phyloP scores from a whole-genome alignment of 768 basidiomycete species.

The Artomyces pyxidatus region DNA sequence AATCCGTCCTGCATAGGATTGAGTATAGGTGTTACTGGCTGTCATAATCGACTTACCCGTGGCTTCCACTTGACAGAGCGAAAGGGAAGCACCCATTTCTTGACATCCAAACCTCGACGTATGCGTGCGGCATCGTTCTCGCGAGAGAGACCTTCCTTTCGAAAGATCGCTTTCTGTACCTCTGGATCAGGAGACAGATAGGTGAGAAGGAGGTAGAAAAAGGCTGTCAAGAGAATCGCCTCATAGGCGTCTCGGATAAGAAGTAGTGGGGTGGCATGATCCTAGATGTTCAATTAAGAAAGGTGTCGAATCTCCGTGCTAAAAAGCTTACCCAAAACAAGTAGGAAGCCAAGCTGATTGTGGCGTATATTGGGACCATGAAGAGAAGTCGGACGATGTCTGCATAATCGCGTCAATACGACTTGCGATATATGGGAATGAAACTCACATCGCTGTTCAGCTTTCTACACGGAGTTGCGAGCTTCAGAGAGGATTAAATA shows the following conservation, averaged over 20 bases:
- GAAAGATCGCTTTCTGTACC: conserved; percentile 54
- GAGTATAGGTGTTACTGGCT: background rate
- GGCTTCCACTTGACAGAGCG: conserved; percentile 57
- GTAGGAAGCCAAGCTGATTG: conserved; percentile 60
- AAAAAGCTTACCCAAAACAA: conserved; percentile 49
- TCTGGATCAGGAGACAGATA: conserved; percentile 59
- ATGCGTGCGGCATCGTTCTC: conserved; percentile 38
- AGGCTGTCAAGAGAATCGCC: conserved; percentile 64
- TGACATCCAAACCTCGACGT: conserved; percentile 35
- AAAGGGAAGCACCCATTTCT: conserved; percentile 67
- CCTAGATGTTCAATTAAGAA: conserved; percentile 32
- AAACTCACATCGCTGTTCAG: conserved; percentile 55
- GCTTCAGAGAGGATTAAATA: background rate
- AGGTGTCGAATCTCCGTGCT: background rate
- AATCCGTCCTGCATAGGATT: conserved; percentile 42
- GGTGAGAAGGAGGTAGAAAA: conserved; percentile 69
- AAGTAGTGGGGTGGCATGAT: conserved; percentile 60
- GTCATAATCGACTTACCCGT: conserved; percentile 28
- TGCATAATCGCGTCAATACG: conserved; percentile 21
- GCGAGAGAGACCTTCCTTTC: conserved; percentile 49
- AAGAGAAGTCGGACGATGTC: conserved; percentile 70
- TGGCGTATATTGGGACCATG: conserved; percentile 71
- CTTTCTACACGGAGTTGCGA: conserved; percentile 44
- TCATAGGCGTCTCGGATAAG: conserved; percentile 71
- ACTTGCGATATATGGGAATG: background rate